Evolutionary conservation across 306 rosid species (phyloP), one percentile per base, ranked within the genome.

Genomic region (Castanea crenata): DNA sequence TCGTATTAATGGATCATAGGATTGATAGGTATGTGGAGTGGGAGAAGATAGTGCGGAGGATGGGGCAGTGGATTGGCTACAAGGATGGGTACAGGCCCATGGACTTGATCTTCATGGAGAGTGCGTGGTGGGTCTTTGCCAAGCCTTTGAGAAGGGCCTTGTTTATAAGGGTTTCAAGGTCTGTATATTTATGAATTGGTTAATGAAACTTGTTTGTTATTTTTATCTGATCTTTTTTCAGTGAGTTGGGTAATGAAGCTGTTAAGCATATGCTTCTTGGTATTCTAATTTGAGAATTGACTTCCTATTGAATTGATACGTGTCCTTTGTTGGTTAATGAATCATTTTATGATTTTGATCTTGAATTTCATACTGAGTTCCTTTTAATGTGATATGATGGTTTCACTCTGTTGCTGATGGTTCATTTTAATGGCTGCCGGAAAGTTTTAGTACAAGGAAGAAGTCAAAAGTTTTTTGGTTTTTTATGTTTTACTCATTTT

Each of bases 91-190:
- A 95, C 74, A 92, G 89, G 78, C 91, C 99, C 1, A 95, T 95
- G 99, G 99, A 92, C 78, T 75, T 92, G 78, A 88, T 83, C 5
- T 95, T 90, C 67, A 95, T 95, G 99, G 98, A 95, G 89, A 88
- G 87, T 34, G 89, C 91, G 23, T 92, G 99, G 98, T 95, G 99
- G 99, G 98, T 92, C 18, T 95, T 95, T 77, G 77, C 88, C 0
- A 94, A 92, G 92, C 85, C 91, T 12, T 34, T 61, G 69, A 76
- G 1, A 95, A 92, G 69, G 88, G 87, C 15, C 97, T 92, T 81
- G 97, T 95, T 6, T 95, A 92, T 73, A 95, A 95, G 79, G 94
- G 98, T 69, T 95, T 92, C 71, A 95, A 92, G 98, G 99, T 94
- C 16, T 49, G 5, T 11, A 49, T 49, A 10, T 49, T 49, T 12